Evolutionary conservation across 139 green algal genomes (phyloP), one percentile per base, ranked within the genome.

Genomic region (Closterium sp.): DNA sequence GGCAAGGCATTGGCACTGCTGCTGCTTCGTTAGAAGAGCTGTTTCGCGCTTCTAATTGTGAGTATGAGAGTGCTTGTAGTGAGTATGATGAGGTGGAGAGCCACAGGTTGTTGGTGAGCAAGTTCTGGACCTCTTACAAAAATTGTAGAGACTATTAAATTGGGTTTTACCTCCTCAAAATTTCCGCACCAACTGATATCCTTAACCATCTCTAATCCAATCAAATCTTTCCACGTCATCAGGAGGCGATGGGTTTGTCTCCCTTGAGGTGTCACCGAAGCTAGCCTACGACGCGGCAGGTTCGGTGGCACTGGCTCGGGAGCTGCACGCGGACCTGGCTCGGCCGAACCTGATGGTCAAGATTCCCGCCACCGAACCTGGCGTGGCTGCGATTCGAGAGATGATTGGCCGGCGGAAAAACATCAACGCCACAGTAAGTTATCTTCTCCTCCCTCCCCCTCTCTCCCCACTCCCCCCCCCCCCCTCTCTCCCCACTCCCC

Each of bases 311-410:
- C 31, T 36, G 38, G 91, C 91, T 25, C 66, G 88, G 33, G 33
- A 89, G 33, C 55, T 93, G 1, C 88, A 93, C 34, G n/a, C 32
- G 31, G 64, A 81, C 35, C 30, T 93, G 19, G 88, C n/a, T 25
- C 34, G 38, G 35, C 87, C 87, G n/a, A 93, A 93, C 64, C 34
- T 93, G 76, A 31, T 86, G 23, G 93, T 93, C 83, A 93, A 93
- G 88, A 93, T 93, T 43, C 91, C 91, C 19, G 91, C 88, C 43
- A 93, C 91, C 66, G 38, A 89, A 9, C 33, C 87, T 36, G 87
- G 91, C 33, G 43, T 93, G 31, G 32, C 88, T 69, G 91, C 87
- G 0, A 93, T 93, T 43, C 34, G 32, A 28, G 21, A 90, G 33
- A 69, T 93, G 66, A 93, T 93, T n/a, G 28, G 88, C 28, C 55